Evolutionary conservation across 2,329 filamentous ascomycete species (phyloP), one percentile per base, ranked within the genome.

Genomic region (Trichoderma koningii): DNA sequence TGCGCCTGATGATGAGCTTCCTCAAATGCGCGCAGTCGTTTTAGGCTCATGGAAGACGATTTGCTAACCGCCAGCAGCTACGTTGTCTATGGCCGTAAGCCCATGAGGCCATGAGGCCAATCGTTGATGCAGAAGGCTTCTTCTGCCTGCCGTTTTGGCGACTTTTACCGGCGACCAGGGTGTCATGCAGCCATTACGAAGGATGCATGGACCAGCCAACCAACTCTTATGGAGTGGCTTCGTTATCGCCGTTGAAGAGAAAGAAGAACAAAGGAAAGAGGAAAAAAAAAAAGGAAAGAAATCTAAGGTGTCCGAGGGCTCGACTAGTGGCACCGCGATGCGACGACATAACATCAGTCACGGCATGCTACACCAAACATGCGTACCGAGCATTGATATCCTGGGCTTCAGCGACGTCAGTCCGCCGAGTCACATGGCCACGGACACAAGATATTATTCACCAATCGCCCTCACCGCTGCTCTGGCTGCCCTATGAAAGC

Each of bases 11-110:
- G 56, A 65, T 48, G 30, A 23, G 48, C 7, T 41, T 48, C 15
- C 23, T 28, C 38, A 51, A 26, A 44, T 28, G 19, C 23, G 50
- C 42, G 51, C 34, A 38, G 38, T 52, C 17, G 7, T 38, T 63
- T 55, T 38, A 38, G 48, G 50, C 60, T 38, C 41, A 42, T 47
- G 42, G 42, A 55, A 38, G 23, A 14, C 14, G 15, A n/a, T 28
- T 50, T 50, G 53, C 66, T 67, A 67, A 67, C 53, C 21, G 19
- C 34, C 9, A 44, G 56, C 53, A 68, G 67, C 38, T 66, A 66
- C 57, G 65, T 67, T 17, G 68, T 69, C 15, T 69, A 69, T 45
- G 68, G 65, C 45, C 66, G 65, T 44, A 69, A 68, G 51, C 68
- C 68, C 45, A 38, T 57, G 62, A 26, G 51, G 21, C 51, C 61